phyloP scores from a whole-genome alignment of 2,329 filamentous ascomycete species.

The Fusarium irregulare region DNA sequence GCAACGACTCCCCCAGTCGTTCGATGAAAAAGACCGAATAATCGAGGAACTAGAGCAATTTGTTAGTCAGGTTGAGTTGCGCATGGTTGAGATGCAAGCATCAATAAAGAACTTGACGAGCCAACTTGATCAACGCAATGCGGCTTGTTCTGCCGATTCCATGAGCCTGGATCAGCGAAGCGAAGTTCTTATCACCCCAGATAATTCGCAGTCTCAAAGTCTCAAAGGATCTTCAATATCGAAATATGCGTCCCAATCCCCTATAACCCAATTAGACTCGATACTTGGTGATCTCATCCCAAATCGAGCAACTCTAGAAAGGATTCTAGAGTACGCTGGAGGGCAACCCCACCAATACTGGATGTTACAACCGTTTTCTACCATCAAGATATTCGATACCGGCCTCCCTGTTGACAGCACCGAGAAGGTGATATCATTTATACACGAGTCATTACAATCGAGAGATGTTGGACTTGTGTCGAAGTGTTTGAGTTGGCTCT shows the following conservation, averaged over 20 bases:
- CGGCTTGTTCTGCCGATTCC: not conserved
- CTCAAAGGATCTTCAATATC: not conserved
- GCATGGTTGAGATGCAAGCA: constrained; percentile 20
- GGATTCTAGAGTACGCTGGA: constrained; percentile 11
- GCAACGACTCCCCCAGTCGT: constrained; percentile 29
- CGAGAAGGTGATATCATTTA: not conserved
- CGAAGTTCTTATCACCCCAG: not conserved
- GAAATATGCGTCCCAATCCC: not conserved
- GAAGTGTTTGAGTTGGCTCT: constrained; percentile 57
- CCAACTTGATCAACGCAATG: not conserved
- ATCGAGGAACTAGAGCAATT: constrained; percentile 2
- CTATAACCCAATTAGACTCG: not conserved
- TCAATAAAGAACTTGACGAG: constrained; percentile 2
- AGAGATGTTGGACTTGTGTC: constrained; percentile 10
- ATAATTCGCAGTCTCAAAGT: not conserved
- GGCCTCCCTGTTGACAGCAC: not conserved
- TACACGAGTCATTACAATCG: constrained; percentile 1
- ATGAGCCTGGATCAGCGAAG: not conserved
- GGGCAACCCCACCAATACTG: constrained; percentile 38
- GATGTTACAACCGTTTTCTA: constrained; percentile 20
- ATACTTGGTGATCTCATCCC: not conserved
- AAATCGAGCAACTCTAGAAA: not conserved
- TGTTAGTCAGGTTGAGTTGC: constrained; percentile 8
- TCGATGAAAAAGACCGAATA: not conserved
- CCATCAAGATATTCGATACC: not conserved